phyloP scores from a whole-genome alignment of 306 rosid species.

The Citrullus mucosospermus region DNA sequence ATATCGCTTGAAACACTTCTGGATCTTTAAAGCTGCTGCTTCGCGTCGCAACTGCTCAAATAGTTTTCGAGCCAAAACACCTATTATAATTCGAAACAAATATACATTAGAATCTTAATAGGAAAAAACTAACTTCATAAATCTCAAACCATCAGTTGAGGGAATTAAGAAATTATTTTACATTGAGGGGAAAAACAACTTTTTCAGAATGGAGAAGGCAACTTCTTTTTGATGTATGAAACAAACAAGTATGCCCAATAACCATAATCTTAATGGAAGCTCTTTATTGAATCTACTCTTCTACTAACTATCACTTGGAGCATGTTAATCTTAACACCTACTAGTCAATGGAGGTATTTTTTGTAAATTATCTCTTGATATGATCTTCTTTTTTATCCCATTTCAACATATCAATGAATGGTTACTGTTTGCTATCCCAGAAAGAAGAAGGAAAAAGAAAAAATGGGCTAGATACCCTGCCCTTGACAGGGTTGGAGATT shows the following conservation, averaged over 20 bases:
- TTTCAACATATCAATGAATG: too few species aligned
- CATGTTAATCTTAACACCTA: too few species aligned
- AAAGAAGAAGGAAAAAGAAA: too few species aligned
- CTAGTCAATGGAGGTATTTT: too few species aligned
- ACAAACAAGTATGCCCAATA: background rate
- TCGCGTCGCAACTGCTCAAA: constrained; percentile 66
- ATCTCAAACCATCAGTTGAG: background rate
- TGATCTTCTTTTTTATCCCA: too few species aligned
- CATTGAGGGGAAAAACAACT: background rate
- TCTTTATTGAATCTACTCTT: too few species aligned
- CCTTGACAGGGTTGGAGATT: background rate
- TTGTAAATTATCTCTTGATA: too few species aligned
- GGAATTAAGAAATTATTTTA: background rate
- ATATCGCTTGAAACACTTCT: constrained; percentile 61
- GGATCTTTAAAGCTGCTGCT: constrained; percentile 91
- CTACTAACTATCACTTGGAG: too few species aligned
- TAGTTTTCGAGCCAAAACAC: constrained; percentile 64
- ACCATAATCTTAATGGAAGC: too few species aligned
- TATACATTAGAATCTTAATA: background rate
- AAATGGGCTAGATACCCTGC: background rate
- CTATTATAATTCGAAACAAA: constrained; percentile 33
- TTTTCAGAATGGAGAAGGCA: background rate
- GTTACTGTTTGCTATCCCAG: too few species aligned
- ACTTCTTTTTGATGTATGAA: background rate
- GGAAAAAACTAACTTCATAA: background rate